Evolutionary conservation across 2,329 filamentous ascomycete genomes (phyloP).

Genomic region (Fusarium foetens): DNA sequence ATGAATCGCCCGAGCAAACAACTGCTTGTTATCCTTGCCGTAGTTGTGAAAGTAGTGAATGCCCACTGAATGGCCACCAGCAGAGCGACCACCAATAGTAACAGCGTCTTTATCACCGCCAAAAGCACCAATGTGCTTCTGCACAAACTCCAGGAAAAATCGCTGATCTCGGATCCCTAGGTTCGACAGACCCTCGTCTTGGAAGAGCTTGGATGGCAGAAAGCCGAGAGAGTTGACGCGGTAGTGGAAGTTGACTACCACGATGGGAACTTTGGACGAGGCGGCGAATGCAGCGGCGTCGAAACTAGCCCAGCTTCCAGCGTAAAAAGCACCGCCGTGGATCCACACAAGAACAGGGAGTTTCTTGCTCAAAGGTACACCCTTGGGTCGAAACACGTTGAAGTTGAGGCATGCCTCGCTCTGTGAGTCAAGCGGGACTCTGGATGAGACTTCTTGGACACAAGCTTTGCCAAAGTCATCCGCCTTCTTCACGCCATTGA

Average conservation of each 20-base stretch:
- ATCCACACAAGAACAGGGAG: slow-evolving; percentile 54
- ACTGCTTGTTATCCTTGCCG: slow-evolving; percentile 41
- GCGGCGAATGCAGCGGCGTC: slow-evolving; percentile 50
- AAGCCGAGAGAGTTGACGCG: slow-evolving; percentile 52
- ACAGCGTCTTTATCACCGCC: slow-evolving; percentile 63
- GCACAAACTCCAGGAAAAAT: slow-evolving; percentile 63
- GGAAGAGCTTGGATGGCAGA: slow-evolving; percentile 56
- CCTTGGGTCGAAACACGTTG: slow-evolving; percentile 52
- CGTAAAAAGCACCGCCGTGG: slow-evolving; percentile 52
- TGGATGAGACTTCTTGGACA: slow-evolving; percentile 49
- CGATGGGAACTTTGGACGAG: slow-evolving; percentile 51
- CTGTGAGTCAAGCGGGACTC: slow-evolving; percentile 34
- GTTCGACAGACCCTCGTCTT: slow-evolving; percentile 56
- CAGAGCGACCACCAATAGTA: slow-evolving; percentile 65
- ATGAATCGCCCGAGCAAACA: slow-evolving; percentile 50
- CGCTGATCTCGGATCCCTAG: slow-evolving; percentile 64
- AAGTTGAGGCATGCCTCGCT: slow-evolving; percentile 54
- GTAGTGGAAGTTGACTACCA: slow-evolving; percentile 58
- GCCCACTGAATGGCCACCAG: slow-evolving; percentile 57
- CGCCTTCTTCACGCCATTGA: slow-evolving; percentile 53
- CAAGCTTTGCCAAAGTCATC: slow-evolving; percentile 55
- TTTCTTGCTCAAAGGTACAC: slow-evolving; percentile 48
- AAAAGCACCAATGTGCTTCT: slow-evolving; percentile 62
- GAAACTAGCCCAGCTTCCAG: slow-evolving; percentile 49
- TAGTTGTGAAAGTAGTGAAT: slow-evolving; percentile 55